A percentile compares a stretch with the other conserved stretches of the same genome.
Evolutionary conservation across 441 rosid genomes (phyloP).

Genomic region (Gossypium davidsonii): DNA sequence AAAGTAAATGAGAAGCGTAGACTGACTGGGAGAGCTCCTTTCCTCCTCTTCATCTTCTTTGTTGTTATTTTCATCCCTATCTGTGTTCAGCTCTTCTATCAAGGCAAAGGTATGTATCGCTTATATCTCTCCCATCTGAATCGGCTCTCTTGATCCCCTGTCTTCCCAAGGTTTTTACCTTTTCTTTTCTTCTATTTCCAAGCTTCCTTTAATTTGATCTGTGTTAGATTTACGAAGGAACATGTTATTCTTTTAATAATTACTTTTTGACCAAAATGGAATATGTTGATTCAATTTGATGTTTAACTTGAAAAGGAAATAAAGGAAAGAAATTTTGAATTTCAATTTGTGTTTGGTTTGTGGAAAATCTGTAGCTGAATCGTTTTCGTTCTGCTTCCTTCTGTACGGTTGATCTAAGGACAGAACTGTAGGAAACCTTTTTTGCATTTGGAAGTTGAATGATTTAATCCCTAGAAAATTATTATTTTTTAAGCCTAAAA

Average conservation of each 20-base stretch:
- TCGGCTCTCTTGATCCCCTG: conserved; percentile 7
- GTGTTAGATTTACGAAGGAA: conserved; percentile 7
- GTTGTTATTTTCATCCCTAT: conserved; percentile 1
- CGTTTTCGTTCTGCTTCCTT: neutral
- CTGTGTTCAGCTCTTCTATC: neutral
- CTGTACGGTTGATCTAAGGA: neutral
- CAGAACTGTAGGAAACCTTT: neutral
- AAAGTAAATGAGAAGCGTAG: conserved; percentile 30
- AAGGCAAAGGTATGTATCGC: conserved; percentile 13
- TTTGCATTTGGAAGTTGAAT: neutral
- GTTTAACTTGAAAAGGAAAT: neutral
- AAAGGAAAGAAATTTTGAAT: neutral
- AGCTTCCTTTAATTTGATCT: conserved; percentile 14
- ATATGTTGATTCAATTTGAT: neutral
- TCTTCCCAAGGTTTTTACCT: neutral
- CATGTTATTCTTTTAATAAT: neutral
- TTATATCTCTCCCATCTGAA: neutral
- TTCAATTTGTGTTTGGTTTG: neutral
- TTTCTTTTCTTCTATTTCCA: conserved; percentile 9
- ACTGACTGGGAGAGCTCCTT: conserved; percentile 22
- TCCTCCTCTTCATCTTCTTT: neutral
- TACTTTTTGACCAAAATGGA: neutral
- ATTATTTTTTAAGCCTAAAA: neutral
- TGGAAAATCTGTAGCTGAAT: neutral
- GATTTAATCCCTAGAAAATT: neutral